These are phyloP conservation scores for Suillus lakei DNA, from an alignment of 768 basidiomycete species.

Conservation along the genomic window DNA sequence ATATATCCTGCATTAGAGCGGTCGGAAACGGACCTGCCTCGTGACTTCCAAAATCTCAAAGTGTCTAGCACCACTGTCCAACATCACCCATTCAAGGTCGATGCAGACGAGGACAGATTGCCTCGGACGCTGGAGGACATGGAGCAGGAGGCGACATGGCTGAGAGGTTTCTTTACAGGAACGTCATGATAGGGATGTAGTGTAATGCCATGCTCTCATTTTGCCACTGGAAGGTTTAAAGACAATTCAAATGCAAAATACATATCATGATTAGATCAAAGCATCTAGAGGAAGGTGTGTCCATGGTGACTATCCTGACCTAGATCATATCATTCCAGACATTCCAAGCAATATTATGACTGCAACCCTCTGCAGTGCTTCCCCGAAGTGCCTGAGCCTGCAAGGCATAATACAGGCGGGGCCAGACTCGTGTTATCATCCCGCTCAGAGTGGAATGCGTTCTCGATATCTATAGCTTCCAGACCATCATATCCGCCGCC, in stretches of 20 bases:
- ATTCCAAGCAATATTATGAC: slow-evolving; percentile 39
- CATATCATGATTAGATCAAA: neutral
- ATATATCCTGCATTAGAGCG: slow-evolving; percentile 80
- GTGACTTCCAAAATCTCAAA: slow-evolving; percentile 35
- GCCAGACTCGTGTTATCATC: slow-evolving; percentile 18
- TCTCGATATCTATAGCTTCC: slow-evolving; percentile 34
- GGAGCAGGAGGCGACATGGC: slow-evolving; percentile 77
- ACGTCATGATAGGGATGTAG: neutral
- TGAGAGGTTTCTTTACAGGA: slow-evolving; percentile 57
- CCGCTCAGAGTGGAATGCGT: slow-evolving; percentile 28
- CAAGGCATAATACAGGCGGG: slow-evolving; percentile 45
- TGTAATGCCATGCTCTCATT: neutral
- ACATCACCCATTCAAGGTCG: slow-evolving; percentile 54
- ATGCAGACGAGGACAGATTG: slow-evolving; percentile 70
- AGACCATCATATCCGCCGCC: slow-evolving; percentile 41
- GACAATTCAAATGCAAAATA: neutral
- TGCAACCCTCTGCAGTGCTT: slow-evolving; percentile 42
- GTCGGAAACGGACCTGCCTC: slow-evolving; percentile 56
- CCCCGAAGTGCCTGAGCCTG: slow-evolving; percentile 31
- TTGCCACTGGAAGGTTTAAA: neutral
- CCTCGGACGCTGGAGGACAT: slow-evolving; percentile 74
- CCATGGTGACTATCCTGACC: neutral
- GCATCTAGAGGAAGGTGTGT: neutral
- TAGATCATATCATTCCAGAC: slow-evolving; percentile 40
- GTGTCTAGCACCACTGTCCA: slow-evolving; percentile 27